Evolutionary conservation across 208 protist species (phyloP), one percentile per base, ranked within the genome.

Genomic region (Phytomonas sp.): DNA sequence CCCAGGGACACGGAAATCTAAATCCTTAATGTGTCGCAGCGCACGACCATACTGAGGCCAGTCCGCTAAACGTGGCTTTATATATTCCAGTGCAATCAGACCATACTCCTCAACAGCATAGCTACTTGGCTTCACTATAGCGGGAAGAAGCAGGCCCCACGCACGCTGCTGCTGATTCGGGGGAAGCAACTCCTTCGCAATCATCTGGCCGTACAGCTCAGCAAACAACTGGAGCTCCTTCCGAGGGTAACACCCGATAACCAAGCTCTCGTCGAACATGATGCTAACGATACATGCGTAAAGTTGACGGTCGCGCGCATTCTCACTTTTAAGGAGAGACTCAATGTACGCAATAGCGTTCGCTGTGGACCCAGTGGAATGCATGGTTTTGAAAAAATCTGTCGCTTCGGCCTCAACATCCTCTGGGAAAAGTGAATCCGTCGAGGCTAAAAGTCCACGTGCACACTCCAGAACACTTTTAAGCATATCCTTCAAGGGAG

Each of bases 51-150:
- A 97, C 68, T 98, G 91, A 36, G 97, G 98, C 97, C 97, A 99
- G 72, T 99, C 96, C n/a, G 81, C 79, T 29, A 99, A 72, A 59
- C 94, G 81, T 33, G 78, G 69, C 73, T 97, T 97, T 69, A 99
- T 98, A 70, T 97, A 86, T 68, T 98, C 83, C 3, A 99, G 77
- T 4, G 98, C 96, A 46, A 92, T 88, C 29, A 99, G 78, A 66
- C 97, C 98, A 79, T 99, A 99, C 71, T 98, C 93, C 77, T 96
- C 96, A 80, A 98, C 86, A 20, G 96, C 94, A 33, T 79, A 81
- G 66, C 96, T 91, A 13, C 74, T 79, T 0, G 89, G 91, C 74
- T 97, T 96, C 51, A 83, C 84, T 66, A 99, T 78, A 30, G 92
- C 92, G 31, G 98, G 94, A 28, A 99, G 82, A 29, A 99, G 72